Conservation (phyloP, 2,329 filamentous ascomycete genomes). For the Cladosporium velox region DNA sequence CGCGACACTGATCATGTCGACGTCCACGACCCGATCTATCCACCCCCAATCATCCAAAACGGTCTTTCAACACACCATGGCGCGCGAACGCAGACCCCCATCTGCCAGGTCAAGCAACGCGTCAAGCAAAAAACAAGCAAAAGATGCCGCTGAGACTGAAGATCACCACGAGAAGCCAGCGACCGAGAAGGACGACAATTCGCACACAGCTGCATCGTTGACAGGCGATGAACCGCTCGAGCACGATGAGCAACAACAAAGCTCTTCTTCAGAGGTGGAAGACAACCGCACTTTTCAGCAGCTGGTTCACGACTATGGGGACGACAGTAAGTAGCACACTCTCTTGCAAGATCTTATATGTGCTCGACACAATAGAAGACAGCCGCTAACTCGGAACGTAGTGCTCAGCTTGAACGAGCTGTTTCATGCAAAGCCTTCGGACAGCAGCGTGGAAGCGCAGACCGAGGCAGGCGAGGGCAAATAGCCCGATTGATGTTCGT, state of each 20-base stretch:
- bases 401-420: constrained; percentile 1
- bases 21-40: not conserved
- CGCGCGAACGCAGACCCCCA: not conserved
- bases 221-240: not conserved
- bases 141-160: not conserved
- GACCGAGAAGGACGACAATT: not conserved
- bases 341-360: not conserved
- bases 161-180: not conserved
- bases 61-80: not conserved
- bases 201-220: not conserved
- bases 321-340: not conserved
- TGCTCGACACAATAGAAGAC: not conserved
- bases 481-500: not conserved
- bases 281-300: not conserved
- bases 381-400: not conserved
- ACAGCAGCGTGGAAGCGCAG: not conserved
- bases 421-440: not conserved
- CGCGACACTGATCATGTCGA: not conserved
- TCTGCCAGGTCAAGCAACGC: not conserved
- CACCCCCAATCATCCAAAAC: not conserved
- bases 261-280: not conserved
- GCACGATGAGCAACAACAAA: not conserved
- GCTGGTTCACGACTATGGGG: not conserved
- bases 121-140: not conserved
- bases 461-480: not conserved